phyloP scores from a whole-genome alignment of 768 basidiomycete species.

The Filobasidium floriforme region DNA sequence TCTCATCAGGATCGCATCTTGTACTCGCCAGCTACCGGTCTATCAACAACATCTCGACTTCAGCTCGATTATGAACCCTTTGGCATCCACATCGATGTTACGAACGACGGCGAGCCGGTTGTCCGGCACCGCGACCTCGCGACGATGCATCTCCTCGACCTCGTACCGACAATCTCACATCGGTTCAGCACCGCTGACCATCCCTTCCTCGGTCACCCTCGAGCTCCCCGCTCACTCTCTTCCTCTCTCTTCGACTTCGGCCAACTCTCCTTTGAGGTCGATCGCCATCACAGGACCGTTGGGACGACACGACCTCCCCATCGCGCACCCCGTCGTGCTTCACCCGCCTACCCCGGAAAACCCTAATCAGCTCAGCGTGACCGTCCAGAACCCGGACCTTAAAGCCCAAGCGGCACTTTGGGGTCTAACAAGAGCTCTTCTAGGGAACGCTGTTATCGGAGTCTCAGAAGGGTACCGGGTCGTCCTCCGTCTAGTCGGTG shows the following conservation, averaged over 20 bases:
- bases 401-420: slow-evolving; percentile 82
- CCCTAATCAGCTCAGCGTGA: slow-evolving; percentile 24
- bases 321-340: slow-evolving; percentile 50
- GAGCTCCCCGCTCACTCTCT: slow-evolving; percentile 19
- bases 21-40: too few species aligned
- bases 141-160: slow-evolving; percentile 30
- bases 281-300: slow-evolving; percentile 58
- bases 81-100: background rate
- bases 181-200: slow-evolving; percentile 51
- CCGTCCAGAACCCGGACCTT: slow-evolving; percentile 52
- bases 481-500: slow-evolving; percentile 82
- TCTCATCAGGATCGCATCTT: too few species aligned
- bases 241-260: slow-evolving; percentile 35
- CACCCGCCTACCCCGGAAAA: slow-evolving; percentile 22
- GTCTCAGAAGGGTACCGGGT: slow-evolving; percentile 81
- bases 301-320: slow-evolving; percentile 51
- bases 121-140: background rate
- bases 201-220: slow-evolving; percentile 53
- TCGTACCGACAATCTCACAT: slow-evolving; percentile 47
- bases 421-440: slow-evolving; percentile 87
- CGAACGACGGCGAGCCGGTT: background rate
- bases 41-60: too few species aligned
- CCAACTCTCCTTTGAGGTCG: slow-evolving; percentile 35
- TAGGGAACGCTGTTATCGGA: slow-evolving; percentile 79
- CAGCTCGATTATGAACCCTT: background rate